phyloP scores from a whole-genome alignment of 2,329 filamentous ascomycete species.

The Diplodia mutila region DNA sequence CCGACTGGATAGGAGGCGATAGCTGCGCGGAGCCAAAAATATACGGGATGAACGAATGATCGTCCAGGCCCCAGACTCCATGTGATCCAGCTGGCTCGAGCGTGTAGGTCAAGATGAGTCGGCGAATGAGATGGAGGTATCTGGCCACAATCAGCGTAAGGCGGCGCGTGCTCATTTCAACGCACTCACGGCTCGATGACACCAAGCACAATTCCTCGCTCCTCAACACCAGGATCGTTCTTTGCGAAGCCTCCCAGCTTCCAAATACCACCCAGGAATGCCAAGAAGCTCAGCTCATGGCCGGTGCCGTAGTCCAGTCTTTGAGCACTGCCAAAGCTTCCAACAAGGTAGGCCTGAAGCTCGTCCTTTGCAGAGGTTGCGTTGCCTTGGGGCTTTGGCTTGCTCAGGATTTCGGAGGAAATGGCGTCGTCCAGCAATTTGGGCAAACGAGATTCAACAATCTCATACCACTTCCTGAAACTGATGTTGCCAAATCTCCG shows the following conservation, averaged over 20 bases:
- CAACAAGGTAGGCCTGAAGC: constrained; percentile 77
- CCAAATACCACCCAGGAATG: constrained; percentile 89
- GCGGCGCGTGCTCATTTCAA: constrained; percentile 2
- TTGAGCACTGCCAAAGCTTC: constrained; percentile 84
- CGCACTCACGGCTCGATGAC: constrained; percentile 77
- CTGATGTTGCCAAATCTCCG: constrained; percentile 90
- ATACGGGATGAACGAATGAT: constrained; percentile 92
- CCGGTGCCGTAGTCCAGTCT: constrained; percentile 94
- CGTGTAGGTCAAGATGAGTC: constrained; percentile 85
- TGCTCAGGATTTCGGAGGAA: constrained; percentile 51
- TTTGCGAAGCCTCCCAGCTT: constrained; percentile 79
- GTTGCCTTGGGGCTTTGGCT: constrained; percentile 34
- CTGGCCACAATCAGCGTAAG: constrained; percentile 46
- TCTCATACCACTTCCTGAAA: constrained; percentile 80
- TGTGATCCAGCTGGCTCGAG: constrained; percentile 95
- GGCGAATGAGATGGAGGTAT: constrained; percentile 79
- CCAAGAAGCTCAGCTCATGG: constrained; percentile 92
- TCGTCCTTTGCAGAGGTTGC: constrained; percentile 63
- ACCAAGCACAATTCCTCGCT: constrained; percentile 79
- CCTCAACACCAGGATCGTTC: constrained; percentile 60
- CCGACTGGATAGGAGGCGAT: constrained; percentile 68
- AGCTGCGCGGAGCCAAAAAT: constrained; percentile 94
- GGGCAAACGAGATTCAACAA: constrained; percentile 65
- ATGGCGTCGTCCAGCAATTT: constrained; percentile 63
- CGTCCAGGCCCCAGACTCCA: constrained; percentile 98